phyloP scores from a whole-genome alignment of 495 filamentous ascomycete species.

The Cercophora sp. region DNA sequence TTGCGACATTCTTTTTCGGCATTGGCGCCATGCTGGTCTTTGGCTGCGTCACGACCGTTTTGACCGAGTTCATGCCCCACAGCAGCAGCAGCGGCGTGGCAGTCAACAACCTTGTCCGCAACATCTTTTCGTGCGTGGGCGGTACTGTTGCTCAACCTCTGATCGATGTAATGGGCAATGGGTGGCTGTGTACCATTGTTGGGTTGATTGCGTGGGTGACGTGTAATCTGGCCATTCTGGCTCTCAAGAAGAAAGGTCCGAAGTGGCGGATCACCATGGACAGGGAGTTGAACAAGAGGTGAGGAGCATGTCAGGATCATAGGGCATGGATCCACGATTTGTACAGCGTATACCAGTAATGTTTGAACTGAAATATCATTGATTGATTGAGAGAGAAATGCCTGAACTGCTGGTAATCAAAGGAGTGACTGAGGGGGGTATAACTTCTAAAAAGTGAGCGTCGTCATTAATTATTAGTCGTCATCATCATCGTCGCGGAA shows the following conservation, averaged over 20 bases:
- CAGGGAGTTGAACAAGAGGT: constrained; percentile 21
- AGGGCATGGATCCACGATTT: no score
- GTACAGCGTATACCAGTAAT: no score
- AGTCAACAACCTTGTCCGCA: constrained; percentile 80
- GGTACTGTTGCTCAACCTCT: constrained; percentile 70
- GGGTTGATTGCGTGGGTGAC: constrained; percentile 58
- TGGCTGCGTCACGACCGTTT: constrained; percentile 69
- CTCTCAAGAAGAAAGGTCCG: constrained; percentile 61
- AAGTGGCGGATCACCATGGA: constrained; percentile 71
- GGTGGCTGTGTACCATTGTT: constrained; percentile 83
- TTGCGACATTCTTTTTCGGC: constrained; percentile 88
- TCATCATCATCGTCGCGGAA: no score
- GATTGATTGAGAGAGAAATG: no score
- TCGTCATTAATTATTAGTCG: no score
- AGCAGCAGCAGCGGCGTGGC: constrained; percentile 73
- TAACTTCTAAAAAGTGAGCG: no score
- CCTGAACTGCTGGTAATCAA: no score
- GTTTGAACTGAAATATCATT: no score
- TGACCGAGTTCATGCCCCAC: constrained; percentile 86
- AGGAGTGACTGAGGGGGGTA: no score
- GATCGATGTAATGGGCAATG: constrained; percentile 77
- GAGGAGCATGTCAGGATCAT: neutral
- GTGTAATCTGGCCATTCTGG: constrained; percentile 54
- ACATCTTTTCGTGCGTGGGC: constrained; percentile 79
- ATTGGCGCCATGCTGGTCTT: constrained; percentile 88